Evolutionary conservation across 345 rosid species (phyloP).

Genomic region (Abelmoschus esculentus): DNA sequence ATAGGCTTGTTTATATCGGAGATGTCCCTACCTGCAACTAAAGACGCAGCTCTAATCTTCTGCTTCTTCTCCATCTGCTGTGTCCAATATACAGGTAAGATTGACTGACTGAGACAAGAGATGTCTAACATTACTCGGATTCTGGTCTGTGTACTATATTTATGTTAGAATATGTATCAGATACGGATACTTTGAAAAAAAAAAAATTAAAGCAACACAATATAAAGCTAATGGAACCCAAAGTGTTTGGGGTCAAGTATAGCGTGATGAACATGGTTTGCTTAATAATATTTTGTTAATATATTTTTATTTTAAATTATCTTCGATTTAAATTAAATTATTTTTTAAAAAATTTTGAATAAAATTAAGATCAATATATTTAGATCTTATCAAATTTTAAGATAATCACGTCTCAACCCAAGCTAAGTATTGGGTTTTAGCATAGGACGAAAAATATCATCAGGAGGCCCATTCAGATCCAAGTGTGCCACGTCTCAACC

Average conservation of each 20-base stretch:
- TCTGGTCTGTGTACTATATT: no score
- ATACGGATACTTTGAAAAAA: no score
- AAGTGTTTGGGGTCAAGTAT: no score
- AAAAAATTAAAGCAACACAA: not conserved
- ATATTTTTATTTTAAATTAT: no score
- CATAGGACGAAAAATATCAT: not conserved
- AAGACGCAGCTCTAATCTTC: conserved; percentile 10
- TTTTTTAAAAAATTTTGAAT: no score
- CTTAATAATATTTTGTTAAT: no score
- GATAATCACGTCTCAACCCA: not conserved
- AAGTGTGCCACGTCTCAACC: not conserved
- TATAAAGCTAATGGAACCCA: conserved; percentile 17
- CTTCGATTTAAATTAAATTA: no score
- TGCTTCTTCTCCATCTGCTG: conserved; percentile 4
- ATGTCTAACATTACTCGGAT: not conserved
- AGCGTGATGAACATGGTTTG: no score
- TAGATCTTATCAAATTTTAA: no score
- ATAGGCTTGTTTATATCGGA: not conserved
- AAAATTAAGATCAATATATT: no score
- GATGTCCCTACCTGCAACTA: conserved; percentile 15
- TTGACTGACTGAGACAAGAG: conserved; percentile 19
- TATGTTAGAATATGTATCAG: no score
- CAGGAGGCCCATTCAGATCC: not conserved
- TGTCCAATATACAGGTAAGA: conserved; percentile 10
- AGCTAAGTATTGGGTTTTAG: not conserved